A percentile compares a stretch with the other conserved stretches of the same genome.
phyloP scores from a whole-genome alignment of 331 rosid species.

The Rhamnella rubrinervis region DNA sequence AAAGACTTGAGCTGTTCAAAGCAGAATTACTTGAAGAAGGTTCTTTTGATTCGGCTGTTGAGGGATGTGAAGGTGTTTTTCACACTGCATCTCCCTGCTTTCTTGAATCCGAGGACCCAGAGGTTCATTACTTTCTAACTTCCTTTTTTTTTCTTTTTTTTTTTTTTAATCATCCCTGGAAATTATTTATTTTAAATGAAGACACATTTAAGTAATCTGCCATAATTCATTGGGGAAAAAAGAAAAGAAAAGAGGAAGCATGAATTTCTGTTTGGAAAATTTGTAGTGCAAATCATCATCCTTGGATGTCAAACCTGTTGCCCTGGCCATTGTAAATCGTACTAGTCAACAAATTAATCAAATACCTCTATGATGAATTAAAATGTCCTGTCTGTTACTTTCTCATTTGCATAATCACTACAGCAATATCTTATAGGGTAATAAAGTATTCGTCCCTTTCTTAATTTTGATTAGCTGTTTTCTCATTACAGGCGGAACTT shows the following conservation, averaged over 20 bases:
- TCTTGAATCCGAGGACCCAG: slow-evolving; percentile 43
- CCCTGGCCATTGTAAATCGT: too few species aligned
- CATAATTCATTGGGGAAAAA: too few species aligned
- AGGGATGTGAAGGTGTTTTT: slow-evolving; percentile 69
- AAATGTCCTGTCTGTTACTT: too few species aligned
- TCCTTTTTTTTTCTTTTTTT: neutral
- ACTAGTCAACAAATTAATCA: too few species aligned
- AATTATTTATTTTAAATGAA: neutral
- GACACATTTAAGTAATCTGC: neutral
- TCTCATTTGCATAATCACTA: too few species aligned
- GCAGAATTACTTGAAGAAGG: slow-evolving; percentile 66
- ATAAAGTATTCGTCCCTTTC: neutral
- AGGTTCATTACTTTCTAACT: slow-evolving; percentile 34
- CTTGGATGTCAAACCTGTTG: too few species aligned
- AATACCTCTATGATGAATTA: too few species aligned
- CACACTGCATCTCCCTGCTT: slow-evolving; percentile 79
- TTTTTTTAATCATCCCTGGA: neutral
- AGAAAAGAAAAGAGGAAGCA: too few species aligned
- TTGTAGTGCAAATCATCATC: too few species aligned
- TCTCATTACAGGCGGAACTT: slow-evolving; percentile 43
- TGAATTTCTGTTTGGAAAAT: too few species aligned
- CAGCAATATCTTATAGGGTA: too few species aligned
- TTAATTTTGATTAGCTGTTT: neutral
- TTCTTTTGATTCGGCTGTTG: slow-evolving; percentile 52
- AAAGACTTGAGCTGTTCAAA: slow-evolving; percentile 58